Conservation (phyloP, 2,329 filamentous ascomycete species). For the Fusarium acutatum region DNA sequence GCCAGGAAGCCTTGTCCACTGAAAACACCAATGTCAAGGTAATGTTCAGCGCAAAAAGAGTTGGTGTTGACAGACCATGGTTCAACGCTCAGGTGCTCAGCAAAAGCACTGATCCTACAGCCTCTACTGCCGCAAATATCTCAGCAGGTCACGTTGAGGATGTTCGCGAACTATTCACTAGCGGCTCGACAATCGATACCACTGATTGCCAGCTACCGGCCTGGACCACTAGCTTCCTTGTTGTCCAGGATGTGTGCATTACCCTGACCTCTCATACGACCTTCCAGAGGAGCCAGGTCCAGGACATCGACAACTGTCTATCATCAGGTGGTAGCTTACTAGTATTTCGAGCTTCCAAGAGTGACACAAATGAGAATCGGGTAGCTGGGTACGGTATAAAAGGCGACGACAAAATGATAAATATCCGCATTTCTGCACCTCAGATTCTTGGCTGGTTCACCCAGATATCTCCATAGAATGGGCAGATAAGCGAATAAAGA, state of each 20-base stretch:
- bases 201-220: background rate
- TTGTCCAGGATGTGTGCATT: background rate
- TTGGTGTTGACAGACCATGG: background rate
- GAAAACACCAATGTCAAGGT: background rate
- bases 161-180: background rate
- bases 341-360: background rate
- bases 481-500: too few relatives aligned
- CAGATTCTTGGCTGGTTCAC: background rate
- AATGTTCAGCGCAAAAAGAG: background rate
- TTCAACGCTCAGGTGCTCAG: background rate
- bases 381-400: fast-evolving
- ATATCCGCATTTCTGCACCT: background rate
- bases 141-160: background rate
- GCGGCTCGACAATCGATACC: background rate
- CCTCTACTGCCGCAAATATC: background rate
- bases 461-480: background rate
- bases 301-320: background rate
- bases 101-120: background rate
- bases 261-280: background rate
- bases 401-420: fast-evolving
- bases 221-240: background rate
- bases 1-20: background rate
- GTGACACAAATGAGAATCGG: fast-evolving
- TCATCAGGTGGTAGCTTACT: background rate
- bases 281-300: too few relatives aligned